Conservation (phyloP, 768 basidiomycete genomes). For the Pleurotus pulmonarius region DNA sequence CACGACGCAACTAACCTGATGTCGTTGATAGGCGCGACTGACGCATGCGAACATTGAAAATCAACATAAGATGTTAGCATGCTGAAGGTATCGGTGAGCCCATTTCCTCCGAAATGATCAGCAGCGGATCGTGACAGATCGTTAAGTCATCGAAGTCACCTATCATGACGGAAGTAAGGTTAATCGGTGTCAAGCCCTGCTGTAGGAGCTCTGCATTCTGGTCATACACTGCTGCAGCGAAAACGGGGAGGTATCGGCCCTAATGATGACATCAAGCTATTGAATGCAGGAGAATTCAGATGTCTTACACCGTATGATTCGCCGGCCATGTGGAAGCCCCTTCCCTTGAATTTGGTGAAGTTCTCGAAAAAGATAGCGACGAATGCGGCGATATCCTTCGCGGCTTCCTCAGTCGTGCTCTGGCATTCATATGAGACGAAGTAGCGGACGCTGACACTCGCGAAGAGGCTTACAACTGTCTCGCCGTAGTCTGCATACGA, state of each 20-base stretch:
- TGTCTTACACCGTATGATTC: constrained; percentile 72
- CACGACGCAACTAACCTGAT: constrained; percentile 37
- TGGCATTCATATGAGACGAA: constrained; percentile 15
- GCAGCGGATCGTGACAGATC: neutral
- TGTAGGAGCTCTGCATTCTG: constrained; percentile 53
- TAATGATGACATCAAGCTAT: constrained; percentile 16
- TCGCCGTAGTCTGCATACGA: constrained; percentile 66
- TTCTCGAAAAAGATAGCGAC: constrained; percentile 72
- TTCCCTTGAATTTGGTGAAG: constrained; percentile 67
- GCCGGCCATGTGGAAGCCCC: constrained; percentile 62
- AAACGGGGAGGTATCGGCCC: constrained; percentile 72
- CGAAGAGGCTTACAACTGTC: constrained; percentile 36
- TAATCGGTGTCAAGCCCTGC: constrained; percentile 55
- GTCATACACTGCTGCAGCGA: constrained; percentile 75
- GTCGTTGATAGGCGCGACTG: constrained; percentile 34
- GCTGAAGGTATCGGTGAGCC: constrained; percentile 46
- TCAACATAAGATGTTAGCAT: constrained; percentile 29
- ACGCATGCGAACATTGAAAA: constrained; percentile 43
- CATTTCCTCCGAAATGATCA: constrained; percentile 25
- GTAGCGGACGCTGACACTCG: too few species aligned
- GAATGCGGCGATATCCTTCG: constrained; percentile 68
- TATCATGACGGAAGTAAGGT: constrained; percentile 71
- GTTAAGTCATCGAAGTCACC: constrained; percentile 30
- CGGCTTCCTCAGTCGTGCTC: constrained; percentile 65
- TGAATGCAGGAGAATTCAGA: neutral